Percentiles rank a stretch among this genome's conserved stretches.
Evolutionary conservation across 768 basidiomycete species (phyloP).

Genomic region (Lyophyllum shimeji): DNA sequence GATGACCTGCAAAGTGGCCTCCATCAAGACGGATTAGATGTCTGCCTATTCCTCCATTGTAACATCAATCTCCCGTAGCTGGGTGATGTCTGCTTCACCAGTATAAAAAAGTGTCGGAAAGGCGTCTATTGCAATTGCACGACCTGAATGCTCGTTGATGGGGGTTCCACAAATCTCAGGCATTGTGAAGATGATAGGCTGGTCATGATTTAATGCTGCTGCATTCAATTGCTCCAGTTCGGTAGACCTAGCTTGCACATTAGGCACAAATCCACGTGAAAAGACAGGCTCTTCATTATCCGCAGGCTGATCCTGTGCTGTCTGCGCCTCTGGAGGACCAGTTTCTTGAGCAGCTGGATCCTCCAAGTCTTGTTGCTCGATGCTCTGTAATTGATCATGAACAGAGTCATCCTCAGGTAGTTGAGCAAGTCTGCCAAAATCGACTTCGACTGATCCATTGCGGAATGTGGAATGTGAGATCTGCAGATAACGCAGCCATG

Average conservation of each 20-base stretch:
- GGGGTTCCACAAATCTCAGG: conserved; percentile 6
- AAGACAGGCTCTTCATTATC: conserved; percentile 4
- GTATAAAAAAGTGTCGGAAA: conserved; percentile 24
- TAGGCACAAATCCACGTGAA: not conserved
- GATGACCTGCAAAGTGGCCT: conserved; percentile 19
- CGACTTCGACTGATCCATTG: not conserved
- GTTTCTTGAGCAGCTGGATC: conserved; percentile 1
- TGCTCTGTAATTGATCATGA: conserved; percentile 4
- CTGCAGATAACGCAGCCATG: not conserved
- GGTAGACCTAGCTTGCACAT: not conserved
- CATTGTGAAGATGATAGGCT: conserved; percentile 6
- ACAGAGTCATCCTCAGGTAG: conserved; percentile 16
- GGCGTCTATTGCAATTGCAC: conserved; percentile 16
- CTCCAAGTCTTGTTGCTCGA: conserved; percentile 4
- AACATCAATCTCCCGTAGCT: not conserved
- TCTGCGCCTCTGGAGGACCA: conserved; percentile 10
- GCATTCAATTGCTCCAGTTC: not conserved
- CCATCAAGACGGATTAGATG: conserved; percentile 11
- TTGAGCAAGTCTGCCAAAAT: conserved; percentile 7
- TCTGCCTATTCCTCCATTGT: conserved; percentile 10
- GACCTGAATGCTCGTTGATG: conserved; percentile 11
- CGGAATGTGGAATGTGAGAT: not conserved
- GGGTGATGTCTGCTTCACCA: conserved; percentile 3
- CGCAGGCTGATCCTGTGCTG: not conserved
- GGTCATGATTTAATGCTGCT: not conserved